phyloP scores from a whole-genome alignment of 768 basidiomycete species.

The Leccinum rimulosum region DNA sequence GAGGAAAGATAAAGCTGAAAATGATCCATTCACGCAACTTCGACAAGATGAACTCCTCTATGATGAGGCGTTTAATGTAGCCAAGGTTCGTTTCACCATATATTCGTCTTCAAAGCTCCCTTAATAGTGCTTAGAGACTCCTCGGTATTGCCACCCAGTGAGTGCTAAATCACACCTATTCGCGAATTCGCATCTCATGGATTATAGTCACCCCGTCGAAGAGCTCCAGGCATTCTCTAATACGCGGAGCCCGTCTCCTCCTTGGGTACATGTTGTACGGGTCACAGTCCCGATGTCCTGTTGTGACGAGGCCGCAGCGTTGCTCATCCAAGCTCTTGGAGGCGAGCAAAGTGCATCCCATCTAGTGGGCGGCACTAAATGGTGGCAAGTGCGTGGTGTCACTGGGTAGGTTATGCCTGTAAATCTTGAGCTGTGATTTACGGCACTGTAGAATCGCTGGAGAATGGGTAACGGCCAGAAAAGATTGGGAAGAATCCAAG shows the following conservation, averaged over 20 bases:
- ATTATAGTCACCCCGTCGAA: slow-evolving; percentile 73
- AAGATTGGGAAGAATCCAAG: slow-evolving; percentile 75
- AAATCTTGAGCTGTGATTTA: slow-evolving; percentile 14
- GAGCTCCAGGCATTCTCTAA: slow-evolving; percentile 80
- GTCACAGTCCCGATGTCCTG: slow-evolving; percentile 69
- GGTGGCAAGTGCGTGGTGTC: slow-evolving; percentile 95
- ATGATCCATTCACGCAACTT: slow-evolving; percentile 45
- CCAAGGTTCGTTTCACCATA: slow-evolving; percentile 50
- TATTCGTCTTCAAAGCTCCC: background rate
- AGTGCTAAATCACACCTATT: slow-evolving; percentile 23
- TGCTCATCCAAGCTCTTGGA: slow-evolving; percentile 76
- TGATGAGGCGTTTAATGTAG: slow-evolving; percentile 73
- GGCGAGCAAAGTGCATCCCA: slow-evolving; percentile 72
- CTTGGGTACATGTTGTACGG: slow-evolving; percentile 74
- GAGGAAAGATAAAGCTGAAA: slow-evolving; percentile 40
- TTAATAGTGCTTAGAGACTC: slow-evolving; percentile 52
- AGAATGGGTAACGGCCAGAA: slow-evolving; percentile 86
- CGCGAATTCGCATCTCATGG: background rate
- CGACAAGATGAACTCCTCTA: slow-evolving; percentile 77
- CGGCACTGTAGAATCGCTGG: slow-evolving; percentile 59
- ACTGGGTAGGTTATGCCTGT: slow-evolving; percentile 53
- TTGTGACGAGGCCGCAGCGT: slow-evolving; percentile 70
- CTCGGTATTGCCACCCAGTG: slow-evolving; percentile 68
- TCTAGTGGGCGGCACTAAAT: slow-evolving; percentile 86
- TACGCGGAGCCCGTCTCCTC: slow-evolving; percentile 79